phyloP scores from a whole-genome alignment of 2,329 filamentous ascomycete species.

The Ophiostoma australiae region DNA sequence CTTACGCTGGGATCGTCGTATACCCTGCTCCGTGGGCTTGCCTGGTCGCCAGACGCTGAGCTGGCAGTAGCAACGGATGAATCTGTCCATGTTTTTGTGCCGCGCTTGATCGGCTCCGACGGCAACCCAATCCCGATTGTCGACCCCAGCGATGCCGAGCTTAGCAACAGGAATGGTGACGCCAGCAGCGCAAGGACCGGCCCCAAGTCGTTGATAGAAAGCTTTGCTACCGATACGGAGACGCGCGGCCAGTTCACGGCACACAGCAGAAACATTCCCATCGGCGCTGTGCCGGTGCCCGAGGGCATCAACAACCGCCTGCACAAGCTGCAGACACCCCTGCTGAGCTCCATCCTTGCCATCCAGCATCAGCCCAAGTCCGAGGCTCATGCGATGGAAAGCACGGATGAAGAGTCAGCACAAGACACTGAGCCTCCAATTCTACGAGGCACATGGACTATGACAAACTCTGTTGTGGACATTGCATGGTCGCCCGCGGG shows the following conservation, averaged over 20 bases:
- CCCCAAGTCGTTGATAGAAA: background rate
- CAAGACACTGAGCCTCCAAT: background rate
- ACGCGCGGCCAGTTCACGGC: constrained; percentile 35
- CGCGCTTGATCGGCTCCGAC: constrained; percentile 38
- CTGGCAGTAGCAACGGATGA: constrained; percentile 55
- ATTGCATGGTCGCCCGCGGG: constrained; percentile 56
- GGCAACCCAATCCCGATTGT: constrained; percentile 18
- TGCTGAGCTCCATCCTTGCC: constrained; percentile 11
- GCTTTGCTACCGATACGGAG: constrained; percentile 20
- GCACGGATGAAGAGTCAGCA: background rate
- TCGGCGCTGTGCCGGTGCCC: constrained; percentile 37
- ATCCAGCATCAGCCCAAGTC: constrained; percentile 31
- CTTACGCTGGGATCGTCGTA: constrained; percentile 33
- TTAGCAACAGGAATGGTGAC: constrained; percentile 28
- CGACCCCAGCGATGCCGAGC: constrained; percentile 28
- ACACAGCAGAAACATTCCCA: constrained; percentile 35
- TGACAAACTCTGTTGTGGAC: constrained; percentile 51
- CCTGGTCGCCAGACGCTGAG: constrained; percentile 56
- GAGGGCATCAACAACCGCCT: constrained; percentile 44
- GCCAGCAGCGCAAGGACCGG: constrained; percentile 13
- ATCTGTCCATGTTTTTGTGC: constrained; percentile 48
- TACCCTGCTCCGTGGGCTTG: constrained; percentile 36
- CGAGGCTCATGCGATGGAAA: background rate
- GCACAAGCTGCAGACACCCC: constrained; percentile 30
- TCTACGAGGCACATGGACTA: constrained; percentile 26